These are phyloP conservation scores for Vicia villosa DNA, from an alignment of 306 rosid genomes.

Conservation along the genomic window DNA sequence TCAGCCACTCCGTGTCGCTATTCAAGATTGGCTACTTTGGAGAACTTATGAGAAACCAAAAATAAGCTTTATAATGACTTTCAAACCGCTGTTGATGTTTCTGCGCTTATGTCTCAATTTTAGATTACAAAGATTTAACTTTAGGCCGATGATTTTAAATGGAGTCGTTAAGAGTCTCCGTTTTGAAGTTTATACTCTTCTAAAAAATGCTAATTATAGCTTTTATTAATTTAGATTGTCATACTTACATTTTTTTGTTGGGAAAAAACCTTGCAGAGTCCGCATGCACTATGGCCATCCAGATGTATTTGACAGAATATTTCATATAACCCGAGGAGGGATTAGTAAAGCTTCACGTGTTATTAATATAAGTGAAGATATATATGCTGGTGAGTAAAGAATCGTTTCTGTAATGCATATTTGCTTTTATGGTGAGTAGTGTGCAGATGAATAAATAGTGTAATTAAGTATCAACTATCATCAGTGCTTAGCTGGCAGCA, in stretches of 20 bases:
- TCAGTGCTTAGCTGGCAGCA: background rate
- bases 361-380: constrained; percentile 96
- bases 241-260: constrained; percentile 11
- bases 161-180: background rate
- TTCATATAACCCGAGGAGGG: constrained; percentile 96
- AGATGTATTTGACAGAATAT: constrained; percentile 92
- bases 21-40: too few relatives aligned
- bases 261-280: constrained; percentile 60
- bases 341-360: constrained; percentile 97
- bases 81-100: too few relatives aligned
- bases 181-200: constrained; percentile 15
- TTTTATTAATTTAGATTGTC: constrained; percentile 6
- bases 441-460: background rate
- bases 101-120: background rate
- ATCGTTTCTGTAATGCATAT: background rate
- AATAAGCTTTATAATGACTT: background rate
- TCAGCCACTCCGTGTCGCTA: too few relatives aligned
- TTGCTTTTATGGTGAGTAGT: background rate
- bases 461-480: background rate
- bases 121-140: background rate
- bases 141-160: background rate
- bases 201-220: constrained; percentile 2
- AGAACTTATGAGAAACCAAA: background rate
- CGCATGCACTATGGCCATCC: constrained; percentile 99
- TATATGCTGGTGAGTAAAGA: constrained; percentile 70